Evolutionary conservation across 2,329 filamentous ascomycete species (phyloP), one percentile per base, ranked within the genome.

Genomic region (Mycocentrospora acerina): DNA sequence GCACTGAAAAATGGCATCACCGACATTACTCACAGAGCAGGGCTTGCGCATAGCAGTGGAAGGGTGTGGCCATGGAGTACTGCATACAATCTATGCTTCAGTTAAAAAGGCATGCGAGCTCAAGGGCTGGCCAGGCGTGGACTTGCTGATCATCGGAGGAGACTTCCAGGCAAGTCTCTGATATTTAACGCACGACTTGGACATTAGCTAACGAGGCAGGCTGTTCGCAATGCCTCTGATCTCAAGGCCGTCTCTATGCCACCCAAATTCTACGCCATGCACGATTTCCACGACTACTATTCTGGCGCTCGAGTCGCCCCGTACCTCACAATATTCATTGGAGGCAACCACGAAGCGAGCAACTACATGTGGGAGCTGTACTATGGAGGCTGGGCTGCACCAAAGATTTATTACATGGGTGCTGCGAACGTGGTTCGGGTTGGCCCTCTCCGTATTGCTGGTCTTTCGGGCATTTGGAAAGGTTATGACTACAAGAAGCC

Each of bases 331-430:
- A 74, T 97, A 29, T 97, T 97, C 69, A 83, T 95, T 34, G 90
- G 85, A 29, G 93, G 93, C 2, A 98, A 98, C 62, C 93, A 98
- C 60, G 93, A 98, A 71, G 91, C 93, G 1, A 87, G 87, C 58
- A 90, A 87, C 34, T 83, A 97, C 67, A 74, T 95, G 4, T 93
- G 84, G 75, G 93, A 98, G 69, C 79, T 98, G 0, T 95, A 88
- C 71, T 95, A 97, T 62, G 93, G 93, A 35, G 93, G 93, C 34
- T 98, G 93, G 93, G 93, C 89, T 5, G 91, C 91, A 7, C 90
- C 89, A 7, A 95, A 93, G 53, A 97, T 98, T 48, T 98, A 96
- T 74, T 98, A 96, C 70, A 78, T 97, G 66, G 93, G 93, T 32
- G 88, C 90, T 24, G 89, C 93, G 43, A 96, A 95, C 61, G 84